Evolutionary conservation across 2,329 filamentous ascomycete genomes (phyloP), one percentile per base, ranked within the genome.

Genomic region (Alternaria consortialis): DNA sequence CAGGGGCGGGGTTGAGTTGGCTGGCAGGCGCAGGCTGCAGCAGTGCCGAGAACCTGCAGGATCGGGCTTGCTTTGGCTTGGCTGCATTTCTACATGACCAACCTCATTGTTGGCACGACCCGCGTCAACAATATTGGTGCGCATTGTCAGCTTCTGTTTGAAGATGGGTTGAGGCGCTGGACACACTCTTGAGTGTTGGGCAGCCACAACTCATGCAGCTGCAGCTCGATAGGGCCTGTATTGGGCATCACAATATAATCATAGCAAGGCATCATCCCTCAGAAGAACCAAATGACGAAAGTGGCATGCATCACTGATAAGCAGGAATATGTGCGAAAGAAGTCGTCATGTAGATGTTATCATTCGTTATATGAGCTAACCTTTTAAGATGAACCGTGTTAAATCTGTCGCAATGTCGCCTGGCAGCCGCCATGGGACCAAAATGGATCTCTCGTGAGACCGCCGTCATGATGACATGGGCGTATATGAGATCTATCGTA

Each of bases 181-280:
- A 50, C 36, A 34, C 29, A 36, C 57, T 40, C 11, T n/a, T 29
- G 12, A 53, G 50, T 43, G 56, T 58, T 52, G 56, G 56, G 56
- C 56, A 58, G 56, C 56, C 25, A 58, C 32, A 44, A 53, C 8
- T 25, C 5, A 51, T 58, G 48, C 56, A 58, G 31, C 52, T 34
- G 32, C 17, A 29, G 27, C 48, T 44, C 56, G 15, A 50, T 27
- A 40, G 9, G 34, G 44, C 53, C 27, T 13, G 44, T 32, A 13
- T 56, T 50, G 53, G 53, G 53, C 27, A 42, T 23, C 53, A 40
- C 53, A 56, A 50, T 29, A 48, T 50, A 40, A 31, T 13, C 7
- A 15, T 29, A 29, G 43, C 42, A 37, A 56, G 42, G 25, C 40
- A 29, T 29, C 34, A 32, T 39, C 29, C 43, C 53, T 50, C 34